Evolutionary conservation across 163 green algal genomes (phyloP), one percentile per base, ranked within the genome.

Genomic region (Chlamydomonas reinhardtii): DNA sequence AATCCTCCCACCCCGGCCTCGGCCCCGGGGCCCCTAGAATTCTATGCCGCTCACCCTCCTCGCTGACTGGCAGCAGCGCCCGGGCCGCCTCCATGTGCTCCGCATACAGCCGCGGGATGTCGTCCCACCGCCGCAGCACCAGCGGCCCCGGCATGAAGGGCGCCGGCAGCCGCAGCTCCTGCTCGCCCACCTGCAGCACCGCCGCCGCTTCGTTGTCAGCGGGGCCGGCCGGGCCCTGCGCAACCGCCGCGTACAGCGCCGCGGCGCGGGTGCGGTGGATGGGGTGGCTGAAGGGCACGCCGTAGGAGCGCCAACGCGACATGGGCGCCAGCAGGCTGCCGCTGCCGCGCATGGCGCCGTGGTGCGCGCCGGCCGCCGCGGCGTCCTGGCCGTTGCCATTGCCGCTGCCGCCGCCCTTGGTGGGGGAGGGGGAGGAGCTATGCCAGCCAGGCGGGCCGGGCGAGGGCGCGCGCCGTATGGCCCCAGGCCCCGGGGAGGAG

Each of bases 261-360:
- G 65, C 43, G 4, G 77, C 77, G n/a, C 77, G 77, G 9, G 48
- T 27, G 39, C 69, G 43, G 37, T 86, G 79, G 4, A 86, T 64
- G 52, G 79, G 79, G 34, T 86, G 79, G n/a, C 25, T 24, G 52
- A 86, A 86, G 2, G 79, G 69, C 69, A 86, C 79, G 61, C 75
- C 79, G 69, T 86, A 86, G 32, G 79, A 79, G 20, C 79, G n/a
- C 77, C 77, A 85, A 2, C 48, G 43, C 27, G 37, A 25, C 64
- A 39, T 52, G 19, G 64, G 29, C 27, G 76, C 39, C 64, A 84
- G 37, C 48, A 19, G 2, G 48, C 48, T 56, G 48, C 48, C 48
- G 48, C 6, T 17, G 48, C 48, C 14, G 48, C 48, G 48, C 48
- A 56, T 48, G 3, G 27, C 24, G 61, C 61, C 61, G 19, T n/a